These are phyloP conservation scores for Fraxinus velutina DNA, from an alignment of 305 asterid genomes.

Conservation along the genomic window DNA sequence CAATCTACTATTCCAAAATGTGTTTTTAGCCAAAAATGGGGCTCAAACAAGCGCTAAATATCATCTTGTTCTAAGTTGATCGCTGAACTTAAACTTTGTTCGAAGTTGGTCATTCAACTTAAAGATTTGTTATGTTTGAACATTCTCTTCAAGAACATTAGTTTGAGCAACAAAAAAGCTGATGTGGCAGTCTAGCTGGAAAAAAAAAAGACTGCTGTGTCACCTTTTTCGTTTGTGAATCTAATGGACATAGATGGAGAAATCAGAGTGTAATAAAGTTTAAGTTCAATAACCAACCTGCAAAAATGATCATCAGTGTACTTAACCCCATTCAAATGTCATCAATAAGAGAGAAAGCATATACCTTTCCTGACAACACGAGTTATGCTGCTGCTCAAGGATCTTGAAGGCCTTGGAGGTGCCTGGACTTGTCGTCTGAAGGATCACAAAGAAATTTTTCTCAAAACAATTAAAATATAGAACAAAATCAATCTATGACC, in stretches of 20 bases:
- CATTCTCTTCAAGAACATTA: not conserved
- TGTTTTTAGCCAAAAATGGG: not conserved
- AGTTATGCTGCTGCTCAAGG: conserved; percentile 77
- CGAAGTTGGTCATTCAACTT: not conserved
- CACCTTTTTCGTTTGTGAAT: not conserved
- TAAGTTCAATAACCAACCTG: not conserved
- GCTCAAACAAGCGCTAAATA: not conserved
- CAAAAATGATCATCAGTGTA: not conserved
- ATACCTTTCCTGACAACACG: conserved; percentile 89
- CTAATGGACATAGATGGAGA: not conserved
- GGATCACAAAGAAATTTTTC: conserved; percentile 9
- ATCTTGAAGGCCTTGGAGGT: conserved; percentile 84
- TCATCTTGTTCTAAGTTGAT: not conserved
- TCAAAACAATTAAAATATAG: conserved; percentile 6
- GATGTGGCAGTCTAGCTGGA: not conserved
- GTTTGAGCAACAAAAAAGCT: not conserved
- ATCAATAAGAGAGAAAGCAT: not conserved
- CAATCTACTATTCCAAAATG: not conserved
- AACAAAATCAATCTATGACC: conserved; percentile 10
- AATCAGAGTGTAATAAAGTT: not conserved
- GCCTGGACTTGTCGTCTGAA: conserved; percentile 80
- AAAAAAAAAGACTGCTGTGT: not conserved
- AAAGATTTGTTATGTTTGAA: not conserved
- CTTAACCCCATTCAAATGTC: not conserved
- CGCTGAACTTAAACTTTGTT: not conserved